phyloP scores from a whole-genome alignment of 2,329 filamentous ascomycete species.

The Sarocladiaceae sp. region DNA sequence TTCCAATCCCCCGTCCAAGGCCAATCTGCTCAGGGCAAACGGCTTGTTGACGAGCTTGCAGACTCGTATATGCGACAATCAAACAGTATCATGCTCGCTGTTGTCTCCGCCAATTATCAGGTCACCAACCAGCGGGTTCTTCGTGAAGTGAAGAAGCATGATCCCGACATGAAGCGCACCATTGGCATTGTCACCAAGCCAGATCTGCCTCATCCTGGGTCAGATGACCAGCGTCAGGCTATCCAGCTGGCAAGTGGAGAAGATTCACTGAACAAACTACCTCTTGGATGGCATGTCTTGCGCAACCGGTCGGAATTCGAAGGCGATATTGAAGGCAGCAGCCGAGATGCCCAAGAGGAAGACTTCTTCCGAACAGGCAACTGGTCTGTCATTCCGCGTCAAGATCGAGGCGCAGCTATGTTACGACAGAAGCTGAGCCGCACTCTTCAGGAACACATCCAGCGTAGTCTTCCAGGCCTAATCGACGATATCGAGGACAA shows the following conservation, averaged over 20 bases:
- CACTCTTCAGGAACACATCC: constrained; percentile 23
- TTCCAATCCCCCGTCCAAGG: constrained; percentile 27
- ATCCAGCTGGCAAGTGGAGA: neutral
- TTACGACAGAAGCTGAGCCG: constrained; percentile 28
- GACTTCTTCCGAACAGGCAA: constrained; percentile 23
- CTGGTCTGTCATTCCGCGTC: constrained; percentile 22
- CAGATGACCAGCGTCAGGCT: constrained; percentile 27
- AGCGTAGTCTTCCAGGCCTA: constrained; percentile 19
- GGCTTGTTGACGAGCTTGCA: constrained; percentile 27
- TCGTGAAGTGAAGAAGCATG: constrained; percentile 20
- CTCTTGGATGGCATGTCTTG: constrained; percentile 14
- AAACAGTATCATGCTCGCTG: constrained; percentile 35
- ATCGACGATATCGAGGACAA: constrained; percentile 19
- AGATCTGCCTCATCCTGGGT: constrained; percentile 26
- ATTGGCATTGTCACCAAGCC: constrained; percentile 37
- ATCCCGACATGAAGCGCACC: constrained; percentile 25
- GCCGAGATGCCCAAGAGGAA: constrained; percentile 16
- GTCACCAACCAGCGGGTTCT: constrained; percentile 30
- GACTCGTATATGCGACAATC: constrained; percentile 30
- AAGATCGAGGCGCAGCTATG: constrained; percentile 24
- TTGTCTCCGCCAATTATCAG: constrained; percentile 32
- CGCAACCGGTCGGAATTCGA: constrained; percentile 2
- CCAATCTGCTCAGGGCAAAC: constrained; percentile 22
- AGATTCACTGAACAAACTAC: constrained; percentile 12
- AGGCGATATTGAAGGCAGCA: neutral